Percentiles rank a stretch among this genome's conserved stretches.
Conservation (phyloP, 1,139 yeast species). For the Blastobotrys petasosporus region DNA sequence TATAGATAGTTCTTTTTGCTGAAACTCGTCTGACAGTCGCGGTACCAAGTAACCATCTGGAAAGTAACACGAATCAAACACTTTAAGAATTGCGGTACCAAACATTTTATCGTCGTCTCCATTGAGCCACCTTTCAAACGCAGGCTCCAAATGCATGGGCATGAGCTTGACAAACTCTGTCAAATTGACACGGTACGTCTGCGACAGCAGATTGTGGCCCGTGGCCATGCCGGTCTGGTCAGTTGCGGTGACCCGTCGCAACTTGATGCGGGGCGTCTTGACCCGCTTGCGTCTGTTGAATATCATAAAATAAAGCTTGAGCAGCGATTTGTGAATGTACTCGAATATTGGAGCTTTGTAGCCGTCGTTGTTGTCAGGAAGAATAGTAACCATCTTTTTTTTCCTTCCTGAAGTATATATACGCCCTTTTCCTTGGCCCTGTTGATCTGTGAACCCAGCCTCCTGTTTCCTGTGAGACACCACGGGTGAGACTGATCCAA, state of each 20-base stretch:
- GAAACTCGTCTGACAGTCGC: constrained; percentile 4
- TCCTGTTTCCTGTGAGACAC: too few relatives aligned
- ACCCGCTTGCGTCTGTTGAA: not conserved
- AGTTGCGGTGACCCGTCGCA: not conserved
- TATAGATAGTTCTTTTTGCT: constrained; percentile 1
- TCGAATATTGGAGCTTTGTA: too few relatives aligned
- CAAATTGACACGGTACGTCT: constrained; percentile 7
- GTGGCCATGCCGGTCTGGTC: constrained; percentile 4
- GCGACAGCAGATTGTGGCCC: constrained; percentile 1
- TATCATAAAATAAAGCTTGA: not conserved
- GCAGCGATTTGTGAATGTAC: too few relatives aligned
- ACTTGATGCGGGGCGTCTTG: not conserved
- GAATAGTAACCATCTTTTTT: too few relatives aligned
- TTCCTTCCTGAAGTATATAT: too few relatives aligned
- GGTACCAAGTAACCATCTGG: constrained; percentile 9
- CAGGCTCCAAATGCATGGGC: not conserved
- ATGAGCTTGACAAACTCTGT: not conserved
- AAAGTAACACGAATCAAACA: constrained; percentile 4
- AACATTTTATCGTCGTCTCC: not conserved
- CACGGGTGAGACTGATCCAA: too few relatives aligned
- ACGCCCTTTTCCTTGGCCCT: too few relatives aligned
- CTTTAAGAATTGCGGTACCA: constrained; percentile 5
- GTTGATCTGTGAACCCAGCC: too few relatives aligned
- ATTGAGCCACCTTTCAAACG: not conserved
- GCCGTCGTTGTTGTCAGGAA: too few relatives aligned